A percentile compares a stretch with the other conserved stretches of the same genome.
Evolutionary conservation across 331 rosid genomes (phyloP).

Genomic region (Cucumis variabilis): DNA sequence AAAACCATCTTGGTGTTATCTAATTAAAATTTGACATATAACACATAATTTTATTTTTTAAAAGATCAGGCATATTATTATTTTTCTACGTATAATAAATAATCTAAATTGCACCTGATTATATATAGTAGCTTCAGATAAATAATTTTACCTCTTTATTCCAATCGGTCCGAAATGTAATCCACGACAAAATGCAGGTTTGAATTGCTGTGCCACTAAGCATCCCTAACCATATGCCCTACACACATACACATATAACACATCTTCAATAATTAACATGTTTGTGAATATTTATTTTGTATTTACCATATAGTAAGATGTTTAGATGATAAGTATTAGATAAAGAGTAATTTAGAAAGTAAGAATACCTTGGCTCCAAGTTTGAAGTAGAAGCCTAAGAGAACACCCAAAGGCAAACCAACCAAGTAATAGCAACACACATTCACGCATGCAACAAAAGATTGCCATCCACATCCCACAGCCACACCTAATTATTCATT

Average conservation of each 20-base stretch:
- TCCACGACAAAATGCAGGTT: conserved; percentile 66
- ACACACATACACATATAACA: not conserved
- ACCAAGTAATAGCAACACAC: conserved; percentile 63
- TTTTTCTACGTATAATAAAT: too few species aligned
- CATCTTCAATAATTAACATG: too few species aligned
- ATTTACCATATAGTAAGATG: not conserved
- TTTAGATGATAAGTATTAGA: not conserved
- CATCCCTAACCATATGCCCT: conserved; percentile 96
- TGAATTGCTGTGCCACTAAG: conserved; percentile 67
- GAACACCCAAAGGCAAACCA: conserved; percentile 60
- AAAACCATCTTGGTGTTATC: too few species aligned
- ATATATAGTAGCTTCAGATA: too few species aligned
- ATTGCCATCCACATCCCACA: conserved; percentile 81
- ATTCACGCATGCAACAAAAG: conserved; percentile 69
- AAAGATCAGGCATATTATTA: too few species aligned
- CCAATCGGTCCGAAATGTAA: conserved; percentile 78
- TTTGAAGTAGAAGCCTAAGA: conserved; percentile 62
- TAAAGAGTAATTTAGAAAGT: too few species aligned
- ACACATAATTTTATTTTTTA: too few species aligned
- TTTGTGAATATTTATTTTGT: too few species aligned
- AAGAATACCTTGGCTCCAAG: conserved; percentile 47
- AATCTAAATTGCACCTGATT: too few species aligned
- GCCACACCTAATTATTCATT: conserved; percentile 58
- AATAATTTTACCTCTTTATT: conserved; percentile 57
- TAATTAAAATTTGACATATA: too few species aligned